Percentiles rank a stretch among this genome's conserved stretches.
phyloP scores from a whole-genome alignment of 2,329 filamentous ascomycete species.

The Zymoseptoria ardabiliae region DNA sequence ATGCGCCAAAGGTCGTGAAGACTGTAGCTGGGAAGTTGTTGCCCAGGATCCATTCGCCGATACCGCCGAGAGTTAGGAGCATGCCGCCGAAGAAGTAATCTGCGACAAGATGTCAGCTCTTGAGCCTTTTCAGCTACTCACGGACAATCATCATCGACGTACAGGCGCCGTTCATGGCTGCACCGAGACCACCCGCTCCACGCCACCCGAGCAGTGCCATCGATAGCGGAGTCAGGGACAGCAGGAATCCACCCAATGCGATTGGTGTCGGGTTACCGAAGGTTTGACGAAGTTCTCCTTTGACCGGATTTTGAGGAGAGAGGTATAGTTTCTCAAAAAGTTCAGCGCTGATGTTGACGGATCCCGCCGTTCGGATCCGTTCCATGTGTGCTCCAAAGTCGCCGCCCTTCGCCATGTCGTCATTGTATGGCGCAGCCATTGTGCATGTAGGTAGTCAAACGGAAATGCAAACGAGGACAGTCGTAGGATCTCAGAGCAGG shows the following conservation, averaged over 20 bases:
- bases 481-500: not conserved
- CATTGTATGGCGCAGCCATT: not conserved
- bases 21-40: not conserved
- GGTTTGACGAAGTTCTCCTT: constrained; percentile 1
- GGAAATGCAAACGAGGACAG: not conserved
- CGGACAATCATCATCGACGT: no score
- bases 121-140: no score
- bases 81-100: constrained; percentile 10
- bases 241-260: constrained; percentile 14
- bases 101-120: not conserved
- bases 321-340: not conserved
- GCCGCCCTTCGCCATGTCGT: not conserved
- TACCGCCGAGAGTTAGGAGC: constrained; percentile 7
- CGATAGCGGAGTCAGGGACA: constrained; percentile 14
- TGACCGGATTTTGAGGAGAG: constrained; percentile 1
- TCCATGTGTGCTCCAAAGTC: not conserved
- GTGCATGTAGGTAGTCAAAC: not conserved
- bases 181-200: constrained; percentile 13
- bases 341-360: not conserved
- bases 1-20: not conserved
- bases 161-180: constrained; percentile 1
- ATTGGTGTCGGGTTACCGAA: constrained; percentile 15
- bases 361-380: not conserved
- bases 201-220: constrained; percentile 16
- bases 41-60: constrained; percentile 12